Conservation (phyloP, 2,329 filamentous ascomycete species). For the Mariannaea sp. region DNA sequence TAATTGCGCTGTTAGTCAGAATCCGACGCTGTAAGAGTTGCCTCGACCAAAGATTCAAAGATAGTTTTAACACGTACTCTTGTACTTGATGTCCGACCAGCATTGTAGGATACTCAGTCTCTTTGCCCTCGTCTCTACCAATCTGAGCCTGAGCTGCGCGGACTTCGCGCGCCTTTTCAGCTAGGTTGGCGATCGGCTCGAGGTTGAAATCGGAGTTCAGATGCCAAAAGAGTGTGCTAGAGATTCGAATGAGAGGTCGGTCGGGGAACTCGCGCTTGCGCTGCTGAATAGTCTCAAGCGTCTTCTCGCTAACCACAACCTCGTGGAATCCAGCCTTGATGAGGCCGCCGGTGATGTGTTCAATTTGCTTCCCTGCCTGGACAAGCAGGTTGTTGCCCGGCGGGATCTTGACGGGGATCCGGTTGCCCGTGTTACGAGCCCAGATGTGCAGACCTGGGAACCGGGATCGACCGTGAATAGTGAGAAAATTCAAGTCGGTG, state of each 20-base stretch:
- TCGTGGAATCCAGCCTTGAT: conserved; percentile 67
- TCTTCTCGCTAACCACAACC: conserved; percentile 61
- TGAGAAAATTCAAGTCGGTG: conserved; percentile 68
- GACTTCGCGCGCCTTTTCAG: conserved; percentile 50
- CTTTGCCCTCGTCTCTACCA: conserved; percentile 59
- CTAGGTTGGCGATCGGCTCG: conserved; percentile 54
- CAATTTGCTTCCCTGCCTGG: conserved; percentile 66
- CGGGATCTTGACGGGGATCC: conserved; percentile 63
- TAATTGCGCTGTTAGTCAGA: conserved; percentile 20
- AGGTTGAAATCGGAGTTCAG: conserved; percentile 62
- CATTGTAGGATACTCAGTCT: conserved; percentile 54
- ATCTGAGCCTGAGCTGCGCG: conserved; percentile 53
- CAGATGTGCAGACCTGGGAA: conserved; percentile 67
- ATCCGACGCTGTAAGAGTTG: not conserved
- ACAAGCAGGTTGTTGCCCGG: conserved; percentile 62
- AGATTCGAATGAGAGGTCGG: conserved; percentile 60
- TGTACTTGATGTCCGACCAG: conserved; percentile 66
- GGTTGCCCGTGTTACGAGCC: conserved; percentile 65
- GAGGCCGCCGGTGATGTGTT: conserved; percentile 64
- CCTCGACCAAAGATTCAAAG: not conserved
- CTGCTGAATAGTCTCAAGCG: conserved; percentile 51
- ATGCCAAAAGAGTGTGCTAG: conserved; percentile 66
- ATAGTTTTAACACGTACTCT: conserved; percentile 47
- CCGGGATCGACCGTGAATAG: conserved; percentile 66
- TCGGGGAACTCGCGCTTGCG: conserved; percentile 50